Percentiles rank a stretch among this genome's conserved stretches.
Evolutionary conservation across 2,329 filamentous ascomycete genomes (phyloP).

Genomic region (Cladosporium sp.): DNA sequence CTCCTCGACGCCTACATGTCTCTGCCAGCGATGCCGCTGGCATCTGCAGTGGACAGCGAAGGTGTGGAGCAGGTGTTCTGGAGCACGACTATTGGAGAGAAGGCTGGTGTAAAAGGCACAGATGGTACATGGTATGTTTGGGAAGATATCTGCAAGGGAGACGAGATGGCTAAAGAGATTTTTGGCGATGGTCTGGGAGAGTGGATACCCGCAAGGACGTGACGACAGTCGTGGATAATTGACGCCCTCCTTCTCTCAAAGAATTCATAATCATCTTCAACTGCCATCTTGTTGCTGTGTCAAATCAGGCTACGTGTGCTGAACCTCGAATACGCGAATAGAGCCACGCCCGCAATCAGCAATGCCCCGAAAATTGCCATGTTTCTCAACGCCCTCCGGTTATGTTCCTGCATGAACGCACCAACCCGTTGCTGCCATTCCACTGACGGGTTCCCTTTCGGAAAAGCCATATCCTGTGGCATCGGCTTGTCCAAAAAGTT

Average conservation of each 20-base stretch:
- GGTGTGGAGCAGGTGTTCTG: slow-evolving; percentile 3
- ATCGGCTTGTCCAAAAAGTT: slow-evolving; percentile 25
- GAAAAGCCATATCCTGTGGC: slow-evolving; percentile 22
- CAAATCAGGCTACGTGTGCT: neutral
- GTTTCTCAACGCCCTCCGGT: slow-evolving; percentile 1
- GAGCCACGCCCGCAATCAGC: neutral
- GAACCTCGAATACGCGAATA: neutral
- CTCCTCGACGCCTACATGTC: neutral
- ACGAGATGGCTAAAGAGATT: neutral
- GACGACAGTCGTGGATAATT: neutral
- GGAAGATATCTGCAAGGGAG: neutral
- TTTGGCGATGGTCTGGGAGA: slow-evolving; percentile 5
- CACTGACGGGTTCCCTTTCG: slow-evolving; percentile 10
- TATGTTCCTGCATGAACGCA: neutral
- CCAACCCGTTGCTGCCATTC: neutral
- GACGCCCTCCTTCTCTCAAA: neutral
- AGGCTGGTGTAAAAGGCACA: slow-evolving; percentile 1
- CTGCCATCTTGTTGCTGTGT: too few species aligned
- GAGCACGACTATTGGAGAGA: neutral
- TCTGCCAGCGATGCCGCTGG: neutral
- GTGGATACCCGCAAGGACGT: neutral
- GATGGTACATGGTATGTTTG: neutral
- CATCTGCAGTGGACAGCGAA: neutral
- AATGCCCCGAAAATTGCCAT: neutral
- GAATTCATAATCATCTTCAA: neutral